These are phyloP conservation scores for Trichophyton rubrum DNA, from an alignment of 2,329 filamentous ascomycete genomes.

Conservation along the genomic window DNA sequence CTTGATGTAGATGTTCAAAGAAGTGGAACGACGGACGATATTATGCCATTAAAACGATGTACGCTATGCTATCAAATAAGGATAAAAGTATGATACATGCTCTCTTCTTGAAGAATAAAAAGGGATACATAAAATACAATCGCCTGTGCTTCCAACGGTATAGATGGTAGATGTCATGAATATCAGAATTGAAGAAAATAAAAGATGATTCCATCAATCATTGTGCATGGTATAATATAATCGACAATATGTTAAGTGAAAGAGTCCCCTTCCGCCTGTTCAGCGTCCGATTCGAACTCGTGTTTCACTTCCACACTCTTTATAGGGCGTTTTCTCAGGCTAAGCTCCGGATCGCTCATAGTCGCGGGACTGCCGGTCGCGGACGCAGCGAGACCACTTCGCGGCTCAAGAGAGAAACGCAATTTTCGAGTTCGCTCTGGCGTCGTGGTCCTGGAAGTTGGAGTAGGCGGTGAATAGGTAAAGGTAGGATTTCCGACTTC, in stretches of 20 bases:
- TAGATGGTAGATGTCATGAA: neutral
- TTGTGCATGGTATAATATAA: neutral
- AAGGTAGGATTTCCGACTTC: conserved; percentile 21
- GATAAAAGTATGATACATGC: neutral
- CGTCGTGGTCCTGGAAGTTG: conserved; percentile 20
- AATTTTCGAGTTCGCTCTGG: neutral
- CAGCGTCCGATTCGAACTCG: neutral
- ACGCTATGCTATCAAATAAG: neutral
- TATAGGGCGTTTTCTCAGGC: neutral
- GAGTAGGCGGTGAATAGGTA: conserved; percentile 30
- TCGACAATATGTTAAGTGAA: neutral
- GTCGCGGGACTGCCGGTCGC: neutral
- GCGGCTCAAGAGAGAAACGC: neutral
- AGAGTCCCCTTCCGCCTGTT: neutral
- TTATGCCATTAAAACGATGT: neutral
- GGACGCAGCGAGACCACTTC: neutral
- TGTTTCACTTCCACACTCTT: neutral
- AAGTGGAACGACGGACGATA: neutral
- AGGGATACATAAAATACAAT: neutral
- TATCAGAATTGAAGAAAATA: neutral
- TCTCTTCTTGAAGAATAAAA: neutral
- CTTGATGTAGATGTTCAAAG: too few species aligned
- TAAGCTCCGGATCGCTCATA: neutral
- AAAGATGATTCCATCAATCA: neutral
- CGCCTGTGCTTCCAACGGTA: neutral